These are phyloP conservation scores for Boletus huronensis DNA, from an alignment of 768 basidiomycete genomes.

Conservation along the genomic window DNA sequence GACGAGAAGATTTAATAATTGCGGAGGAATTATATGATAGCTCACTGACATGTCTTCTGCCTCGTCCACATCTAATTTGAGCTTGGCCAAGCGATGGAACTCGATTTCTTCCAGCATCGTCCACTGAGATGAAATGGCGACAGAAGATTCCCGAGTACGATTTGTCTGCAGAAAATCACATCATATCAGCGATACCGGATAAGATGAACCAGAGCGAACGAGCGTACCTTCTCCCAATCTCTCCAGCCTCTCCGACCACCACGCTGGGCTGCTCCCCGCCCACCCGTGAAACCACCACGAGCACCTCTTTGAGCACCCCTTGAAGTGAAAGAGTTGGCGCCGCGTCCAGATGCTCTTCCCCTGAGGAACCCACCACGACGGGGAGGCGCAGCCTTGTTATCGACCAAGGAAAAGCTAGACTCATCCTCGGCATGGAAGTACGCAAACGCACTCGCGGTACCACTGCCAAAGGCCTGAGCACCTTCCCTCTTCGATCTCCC, in stretches of 20 bases:
- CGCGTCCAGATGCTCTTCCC: constrained; percentile 41
- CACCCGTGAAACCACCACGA: constrained; percentile 42
- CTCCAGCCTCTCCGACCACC: constrained; percentile 71
- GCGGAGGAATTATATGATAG: background rate
- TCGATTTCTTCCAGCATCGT: constrained; percentile 96
- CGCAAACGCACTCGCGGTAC: constrained; percentile 86
- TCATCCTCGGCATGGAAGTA: constrained; percentile 99
- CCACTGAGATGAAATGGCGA: constrained; percentile 91
- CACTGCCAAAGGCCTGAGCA: constrained; percentile 84
- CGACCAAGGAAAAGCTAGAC: constrained; percentile 93
- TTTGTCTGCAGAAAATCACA: constrained; percentile 48
- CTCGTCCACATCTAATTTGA: constrained; percentile 91
- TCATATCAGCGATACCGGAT: constrained; percentile 1
- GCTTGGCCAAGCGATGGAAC: constrained; percentile 86
- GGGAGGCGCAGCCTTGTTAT: constrained; percentile 71
- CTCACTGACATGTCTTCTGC: constrained; percentile 79
- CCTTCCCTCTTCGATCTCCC: constrained; percentile 70
- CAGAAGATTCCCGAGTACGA: constrained; percentile 87
- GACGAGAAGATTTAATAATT: constrained; percentile 6
- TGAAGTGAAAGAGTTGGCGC: constrained; percentile 32
- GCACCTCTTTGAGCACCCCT: constrained; percentile 46
- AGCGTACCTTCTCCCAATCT: constrained; percentile 87
- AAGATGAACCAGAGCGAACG: background rate
- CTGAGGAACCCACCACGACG: constrained; percentile 69
- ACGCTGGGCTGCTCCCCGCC: constrained; percentile 40